Base-by-base conservation (phyloP, 768 basidiomycete species). In the Boletus rubroflammeus region DNA sequence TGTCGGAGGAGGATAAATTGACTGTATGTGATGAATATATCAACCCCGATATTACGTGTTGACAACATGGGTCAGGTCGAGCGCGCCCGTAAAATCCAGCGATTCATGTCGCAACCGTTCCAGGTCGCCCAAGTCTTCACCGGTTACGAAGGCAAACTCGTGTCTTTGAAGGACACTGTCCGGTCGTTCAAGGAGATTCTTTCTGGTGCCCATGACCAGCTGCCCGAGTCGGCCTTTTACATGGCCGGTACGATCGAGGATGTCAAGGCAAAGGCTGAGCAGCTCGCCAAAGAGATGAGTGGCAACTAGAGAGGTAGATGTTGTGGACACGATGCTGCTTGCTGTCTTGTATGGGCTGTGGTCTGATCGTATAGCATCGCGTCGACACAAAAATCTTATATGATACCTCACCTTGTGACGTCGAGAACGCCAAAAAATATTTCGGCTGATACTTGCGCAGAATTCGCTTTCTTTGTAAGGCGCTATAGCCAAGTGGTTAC, bases 21-120 rank as follows among this genome's bases (percentile, higher is more conserved):
- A 98, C 95, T 61, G 57, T 54, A 46, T 55, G 46, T 19, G 21
- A 44, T n/a, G 31, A 28, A 29, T 40, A 5, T 25, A 5, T 36
- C 7, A 46, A 49, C 29, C 42, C 19, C 47, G 5, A n/a, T 29
- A 44, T 47, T 38, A 21, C 36, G 34, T 42, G 17, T 17, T 65
- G 46, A 62, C 21, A 14, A 28, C 4, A 6, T 49, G n/a, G 5
- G 64, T 45, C 54, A 89, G 87, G 94, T 97, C 78, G 91, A 95
- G 78, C 93, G 94, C 75, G 95, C 93, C 59, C 92, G 94, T 74
- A 97, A 97, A 81, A 94, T 98, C 69, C 93, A 93, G 73, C 90
- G 93, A 80, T 98, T 98, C 91, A 98, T 99, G 97, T 98, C 94
- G 63, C 95, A 99, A 78, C 97, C 97, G 60, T 99, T 99, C 93